Evolutionary conservation across 139 green algal species (phyloP), one percentile per base, ranked within the genome.

Genomic region (Spirogloea muscicola): DNA sequence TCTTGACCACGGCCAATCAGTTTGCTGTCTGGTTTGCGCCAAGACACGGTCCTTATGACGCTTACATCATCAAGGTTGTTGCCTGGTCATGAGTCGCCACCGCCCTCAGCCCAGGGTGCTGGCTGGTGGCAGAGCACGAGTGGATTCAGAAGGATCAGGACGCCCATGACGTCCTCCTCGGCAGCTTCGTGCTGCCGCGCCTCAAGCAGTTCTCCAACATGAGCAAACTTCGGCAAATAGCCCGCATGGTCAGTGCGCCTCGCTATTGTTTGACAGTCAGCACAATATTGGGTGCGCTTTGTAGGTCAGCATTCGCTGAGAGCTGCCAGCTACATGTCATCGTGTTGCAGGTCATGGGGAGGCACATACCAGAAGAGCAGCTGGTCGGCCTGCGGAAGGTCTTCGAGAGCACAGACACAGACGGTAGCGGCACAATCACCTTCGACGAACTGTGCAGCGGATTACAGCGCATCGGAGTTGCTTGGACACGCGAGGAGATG

Each of bases 181-280:
- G 94, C 76, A 87, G 90, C 57, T 87, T 80, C 2, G 91, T 98
- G 51, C 58, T 96, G 21, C 84, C 82, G n/a, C 88, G 93, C 60
- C 88, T 98, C 68, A 87, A 89, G 70, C 84, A 89, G 29, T 99
- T 98, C 86, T 87, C 88, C 18, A 83, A 49, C 59, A 93, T 96
- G 87, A 97, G 96, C 90, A 91, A 92, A 68, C 86, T 99, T 40
- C 96, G 97, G 86, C 96, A 96, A 78, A 85, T 94, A 83, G 94
- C 94, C 0, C 83, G 97, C n/a, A n/a, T n/a, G n/a, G n/a, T n/a
- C n/a, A n/a, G n/a, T n/a, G n/a, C n/a, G n/a, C n/a, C n/a, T n/a
- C n/a, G n/a, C n/a, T n/a, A n/a, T n/a, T n/a, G n/a, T n/a, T n/a
- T n/a, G n/a, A n/a, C n/a, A n/a, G n/a, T n/a, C n/a, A n/a, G n/a